Percentiles rank a stretch among this genome's conserved stretches.
phyloP scores from a whole-genome alignment of 495 filamentous ascomycete species.

The Hypoxylon intermedium region DNA sequence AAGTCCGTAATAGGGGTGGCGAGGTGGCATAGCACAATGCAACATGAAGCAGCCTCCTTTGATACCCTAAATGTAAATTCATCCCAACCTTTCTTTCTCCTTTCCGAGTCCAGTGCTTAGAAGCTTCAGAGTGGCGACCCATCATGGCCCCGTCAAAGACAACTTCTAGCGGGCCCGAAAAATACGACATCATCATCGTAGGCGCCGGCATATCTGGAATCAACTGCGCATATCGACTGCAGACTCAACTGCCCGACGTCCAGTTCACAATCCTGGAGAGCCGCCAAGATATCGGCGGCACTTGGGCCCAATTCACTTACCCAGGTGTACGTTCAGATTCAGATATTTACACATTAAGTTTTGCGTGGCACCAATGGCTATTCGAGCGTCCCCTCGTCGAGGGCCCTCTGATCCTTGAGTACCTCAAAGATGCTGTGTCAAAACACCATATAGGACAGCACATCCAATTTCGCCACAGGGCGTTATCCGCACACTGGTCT shows the following conservation, averaged over 20 bases:
- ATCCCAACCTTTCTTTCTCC: too few relatives aligned
- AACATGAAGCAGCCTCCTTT: too few relatives aligned
- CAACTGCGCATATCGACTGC: slow-evolving; percentile 69
- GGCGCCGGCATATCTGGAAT: slow-evolving; percentile 73
- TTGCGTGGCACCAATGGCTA: slow-evolving; percentile 66
- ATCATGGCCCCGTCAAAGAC: too few relatives aligned
- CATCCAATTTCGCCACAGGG: slow-evolving; percentile 60
- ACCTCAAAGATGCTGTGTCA: slow-evolving; percentile 60
- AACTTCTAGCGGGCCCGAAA: too few relatives aligned
- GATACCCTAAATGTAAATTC: too few relatives aligned
- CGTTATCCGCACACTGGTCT: slow-evolving; percentile 62
- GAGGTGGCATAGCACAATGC: too few relatives aligned
- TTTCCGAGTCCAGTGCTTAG: too few relatives aligned
- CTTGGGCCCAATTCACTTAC: slow-evolving; percentile 70
- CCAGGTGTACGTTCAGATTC: slow-evolving; percentile 67
- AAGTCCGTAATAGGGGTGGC: too few relatives aligned
- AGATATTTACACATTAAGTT: slow-evolving; percentile 67
- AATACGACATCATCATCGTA: slow-evolving; percentile 64
- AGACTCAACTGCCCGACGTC: slow-evolving; percentile 57
- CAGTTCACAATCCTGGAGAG: slow-evolving; percentile 65
- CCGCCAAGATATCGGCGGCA: slow-evolving; percentile 62
- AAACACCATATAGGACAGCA: slow-evolving; percentile 63
- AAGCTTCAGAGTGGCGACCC: too few relatives aligned
- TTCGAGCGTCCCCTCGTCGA: slow-evolving; percentile 62
- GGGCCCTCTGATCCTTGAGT: slow-evolving; percentile 61